Evolutionary conservation across 768 basidiomycete genomes (phyloP).

Genomic region (Termitomyces sp.): DNA sequence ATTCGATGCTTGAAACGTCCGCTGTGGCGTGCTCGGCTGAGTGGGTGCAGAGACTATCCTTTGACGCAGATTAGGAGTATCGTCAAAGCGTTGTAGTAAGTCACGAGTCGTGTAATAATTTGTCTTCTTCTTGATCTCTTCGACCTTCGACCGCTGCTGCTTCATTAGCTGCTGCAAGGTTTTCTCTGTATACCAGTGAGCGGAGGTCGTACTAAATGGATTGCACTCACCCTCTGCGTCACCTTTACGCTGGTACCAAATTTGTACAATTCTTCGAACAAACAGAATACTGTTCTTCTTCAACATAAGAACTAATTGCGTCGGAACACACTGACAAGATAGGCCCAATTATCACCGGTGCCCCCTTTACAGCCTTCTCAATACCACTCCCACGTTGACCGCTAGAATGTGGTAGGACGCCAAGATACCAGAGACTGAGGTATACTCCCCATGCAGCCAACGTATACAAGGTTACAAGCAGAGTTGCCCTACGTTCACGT

Average conservation of each 20-base stretch:
- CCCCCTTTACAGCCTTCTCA: constrained; percentile 39
- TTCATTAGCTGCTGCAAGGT: constrained; percentile 67
- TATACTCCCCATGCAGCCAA: constrained; percentile 70
- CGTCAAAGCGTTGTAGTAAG: constrained; percentile 87
- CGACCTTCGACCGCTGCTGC: constrained; percentile 78
- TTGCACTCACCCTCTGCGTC: constrained; percentile 63
- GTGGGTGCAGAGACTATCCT: constrained; percentile 21
- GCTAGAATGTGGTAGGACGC: constrained; percentile 41
- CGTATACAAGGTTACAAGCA: constrained; percentile 74
- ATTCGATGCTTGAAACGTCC: constrained; percentile 20
- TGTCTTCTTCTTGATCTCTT: constrained; percentile 96
- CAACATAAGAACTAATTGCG: neutral
- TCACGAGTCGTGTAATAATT: constrained; percentile 92
- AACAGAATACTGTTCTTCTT: constrained; percentile 54
- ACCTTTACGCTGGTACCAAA: constrained; percentile 78
- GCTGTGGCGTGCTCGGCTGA: constrained; percentile 19
- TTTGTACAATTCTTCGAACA: constrained; percentile 72
- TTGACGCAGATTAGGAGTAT: constrained; percentile 41
- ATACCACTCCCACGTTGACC: constrained; percentile 21
- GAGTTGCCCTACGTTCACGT: constrained; percentile 73
- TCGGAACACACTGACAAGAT: constrained; percentile 53
- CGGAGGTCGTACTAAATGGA: neutral
- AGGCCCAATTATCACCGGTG: constrained; percentile 69
- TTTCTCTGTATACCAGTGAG: constrained; percentile 50
- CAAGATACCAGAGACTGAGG: constrained; percentile 68